Evolutionary conservation across 768 basidiomycete genomes (phyloP), one percentile per base, ranked within the genome.

Genomic region (Boletus sp.): DNA sequence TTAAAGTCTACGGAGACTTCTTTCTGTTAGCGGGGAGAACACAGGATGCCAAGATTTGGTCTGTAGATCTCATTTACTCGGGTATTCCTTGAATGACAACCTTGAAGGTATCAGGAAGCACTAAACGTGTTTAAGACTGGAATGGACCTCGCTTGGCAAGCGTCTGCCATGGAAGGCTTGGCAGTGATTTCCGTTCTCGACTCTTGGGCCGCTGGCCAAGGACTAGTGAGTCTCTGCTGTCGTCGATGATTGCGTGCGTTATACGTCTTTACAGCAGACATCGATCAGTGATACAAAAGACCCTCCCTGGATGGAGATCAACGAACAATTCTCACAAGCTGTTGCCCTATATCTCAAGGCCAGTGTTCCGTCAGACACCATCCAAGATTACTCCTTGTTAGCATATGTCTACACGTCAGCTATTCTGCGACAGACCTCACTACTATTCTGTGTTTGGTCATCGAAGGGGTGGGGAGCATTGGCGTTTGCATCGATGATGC

Each of bases 111-210:
- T 70, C 81, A 83, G 49, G 94, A 98, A 74, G 88, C 93, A 13
- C 72, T 93, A 17, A 79, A 79, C 32, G 68, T 90, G n/a, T 84
- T 93, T 62, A 90, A 87, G 69, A 76, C 77, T 1, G 78, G 83
- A 8, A 82, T 84, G 51, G 96, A 98, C 69, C 72, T 81, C 23
- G 77, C 89, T 27, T 99, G 96, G 96, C 88, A 94, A 67, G 96
- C 92, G 0, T 84, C 88, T 13, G 85, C 87, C 0, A 74, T 92
- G 42, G 97, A 99, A 74, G 92, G 93, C 5, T 70, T 94, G 62
- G 90, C 88, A 2, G 89, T 88, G 3, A 77, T 88, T 29, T 78
- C 83, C 9, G 76, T 96, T 11, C 76, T 97, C 19, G 93, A 96
- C 54, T 85, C 88, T 8, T 98, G 93, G 93, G 79, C 85, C 25